Conservation (phyloP, 176 grass and related monocot species). For the Aegilops bicornis region DNA sequence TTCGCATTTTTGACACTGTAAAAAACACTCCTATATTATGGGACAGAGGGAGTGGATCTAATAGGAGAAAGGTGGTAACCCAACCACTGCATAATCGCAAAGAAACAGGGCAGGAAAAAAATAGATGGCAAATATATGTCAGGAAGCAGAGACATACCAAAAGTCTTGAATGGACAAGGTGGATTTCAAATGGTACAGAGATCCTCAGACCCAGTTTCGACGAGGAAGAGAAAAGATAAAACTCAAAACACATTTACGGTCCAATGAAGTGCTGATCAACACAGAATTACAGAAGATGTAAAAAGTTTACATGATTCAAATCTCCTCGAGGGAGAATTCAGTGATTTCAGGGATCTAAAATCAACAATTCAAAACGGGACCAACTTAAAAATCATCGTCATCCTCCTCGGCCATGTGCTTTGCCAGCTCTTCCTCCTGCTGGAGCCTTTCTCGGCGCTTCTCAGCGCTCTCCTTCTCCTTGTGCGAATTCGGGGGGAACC, state of each 20-base stretch:
- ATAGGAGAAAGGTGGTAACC: background rate
- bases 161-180: background rate
- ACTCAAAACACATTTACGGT: background rate
- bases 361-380: background rate
- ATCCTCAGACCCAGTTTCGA: background rate
- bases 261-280: slow-evolving; percentile 12
- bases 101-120: background rate
- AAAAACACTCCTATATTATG: too few relatives aligned
- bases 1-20: too few relatives aligned
- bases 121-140: background rate
- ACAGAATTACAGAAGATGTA: background rate
- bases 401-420: slow-evolving; percentile 90
- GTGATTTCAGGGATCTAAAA: background rate
- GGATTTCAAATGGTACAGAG: background rate
- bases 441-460: slow-evolving; percentile 77
- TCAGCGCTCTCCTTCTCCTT: slow-evolving; percentile 89
- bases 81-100: background rate
- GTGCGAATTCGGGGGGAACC: slow-evolving; percentile 78
- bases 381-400: slow-evolving; percentile 72
- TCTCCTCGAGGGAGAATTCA: background rate
- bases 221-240: background rate
- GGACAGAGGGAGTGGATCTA: too few relatives aligned
- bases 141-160: background rate
- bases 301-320: slow-evolving; percentile 2
- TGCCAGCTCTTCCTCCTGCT: slow-evolving; percentile 90